These are phyloP conservation scores for Mortierella alpina DNA, from an alignment of 192 early-diverging fungal genomes.

Conservation along the genomic window DNA sequence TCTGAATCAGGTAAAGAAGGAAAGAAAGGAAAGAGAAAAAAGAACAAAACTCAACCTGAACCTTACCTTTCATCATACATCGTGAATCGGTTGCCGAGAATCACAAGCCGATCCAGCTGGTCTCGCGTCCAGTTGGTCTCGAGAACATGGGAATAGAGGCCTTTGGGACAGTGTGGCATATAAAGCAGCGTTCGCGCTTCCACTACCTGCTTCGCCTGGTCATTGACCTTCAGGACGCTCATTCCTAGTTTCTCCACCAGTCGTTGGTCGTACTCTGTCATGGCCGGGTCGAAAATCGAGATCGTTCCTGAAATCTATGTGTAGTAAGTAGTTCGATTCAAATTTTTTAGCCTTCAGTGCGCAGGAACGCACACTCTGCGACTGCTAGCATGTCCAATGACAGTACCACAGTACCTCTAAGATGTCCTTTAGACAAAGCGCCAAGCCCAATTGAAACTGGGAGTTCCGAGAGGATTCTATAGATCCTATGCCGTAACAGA, in stretches of 20 bases:
- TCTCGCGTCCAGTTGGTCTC: constrained; percentile 49
- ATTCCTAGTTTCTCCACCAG: constrained; percentile 25
- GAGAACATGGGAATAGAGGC: constrained; percentile 52
- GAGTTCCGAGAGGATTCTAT: constrained; percentile 51
- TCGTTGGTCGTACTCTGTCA: constrained; percentile 32
- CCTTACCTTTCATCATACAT: constrained; percentile 57
- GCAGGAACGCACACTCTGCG: constrained; percentile 3
- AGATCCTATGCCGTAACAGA: constrained; percentile 56
- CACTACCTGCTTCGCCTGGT: constrained; percentile 28
- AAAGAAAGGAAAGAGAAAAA: neutral
- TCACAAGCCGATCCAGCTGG: constrained; percentile 27
- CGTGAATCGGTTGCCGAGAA: constrained; percentile 56
- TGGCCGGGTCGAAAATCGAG: constrained; percentile 35
- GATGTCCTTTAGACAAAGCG: constrained; percentile 47
- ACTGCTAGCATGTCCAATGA: neutral
- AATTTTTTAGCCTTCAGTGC: neutral
- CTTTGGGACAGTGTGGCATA: constrained; percentile 60
- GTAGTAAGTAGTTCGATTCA: neutral
- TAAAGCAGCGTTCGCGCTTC: constrained; percentile 39
- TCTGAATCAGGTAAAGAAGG: neutral
- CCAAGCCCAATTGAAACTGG: constrained; percentile 53
- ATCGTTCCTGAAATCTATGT: constrained; percentile 26
- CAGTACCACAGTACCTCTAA: constrained; percentile 50
- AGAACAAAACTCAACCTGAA: neutral
- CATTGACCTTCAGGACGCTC: constrained; percentile 8